phyloP scores from a whole-genome alignment of 768 basidiomycete genomes.

The Tricholoma terreum region DNA sequence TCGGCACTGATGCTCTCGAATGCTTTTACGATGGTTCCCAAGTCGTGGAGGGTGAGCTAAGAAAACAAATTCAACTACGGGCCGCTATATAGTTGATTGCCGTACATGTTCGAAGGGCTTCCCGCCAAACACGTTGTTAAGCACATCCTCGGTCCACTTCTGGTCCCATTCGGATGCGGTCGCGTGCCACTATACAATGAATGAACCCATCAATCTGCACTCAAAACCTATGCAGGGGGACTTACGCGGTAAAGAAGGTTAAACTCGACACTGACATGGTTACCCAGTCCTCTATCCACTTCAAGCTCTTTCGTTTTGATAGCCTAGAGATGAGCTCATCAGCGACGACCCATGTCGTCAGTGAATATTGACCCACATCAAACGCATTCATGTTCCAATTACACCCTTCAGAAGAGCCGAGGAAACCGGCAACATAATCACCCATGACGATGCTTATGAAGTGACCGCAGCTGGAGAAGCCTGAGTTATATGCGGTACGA shows the following conservation, averaged over 20 bases:
- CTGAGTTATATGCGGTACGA: not conserved
- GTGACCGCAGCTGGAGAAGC: conserved; percentile 40
- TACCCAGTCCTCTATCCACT: conserved; percentile 55
- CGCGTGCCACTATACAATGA: conserved; percentile 53
- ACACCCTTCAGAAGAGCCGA: conserved; percentile 50
- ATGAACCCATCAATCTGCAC: not conserved
- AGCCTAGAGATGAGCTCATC: conserved; percentile 15
- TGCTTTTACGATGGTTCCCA: conserved; percentile 15
- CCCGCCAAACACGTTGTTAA: conserved; percentile 37
- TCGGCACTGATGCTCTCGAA: conserved; percentile 16
- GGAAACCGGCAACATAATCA: conserved; percentile 58
- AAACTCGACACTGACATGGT: conserved; percentile 69
- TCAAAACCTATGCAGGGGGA: not conserved
- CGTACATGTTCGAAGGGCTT: conserved; percentile 34
- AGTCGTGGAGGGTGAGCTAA: conserved; percentile 26
- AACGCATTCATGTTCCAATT: conserved; percentile 50
- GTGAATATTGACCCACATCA: conserved; percentile 19
- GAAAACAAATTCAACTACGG: not conserved
- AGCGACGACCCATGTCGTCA: not conserved
- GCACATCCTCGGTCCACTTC: conserved; percentile 47
- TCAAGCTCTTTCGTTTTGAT: conserved; percentile 34
- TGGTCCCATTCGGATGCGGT: conserved; percentile 46
- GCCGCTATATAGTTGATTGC: not conserved
- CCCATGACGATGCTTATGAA: conserved; percentile 53
- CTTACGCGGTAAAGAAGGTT: conserved; percentile 46